phyloP scores from a whole-genome alignment of 2,329 filamentous ascomycete species.

The Diatrype stigma region DNA sequence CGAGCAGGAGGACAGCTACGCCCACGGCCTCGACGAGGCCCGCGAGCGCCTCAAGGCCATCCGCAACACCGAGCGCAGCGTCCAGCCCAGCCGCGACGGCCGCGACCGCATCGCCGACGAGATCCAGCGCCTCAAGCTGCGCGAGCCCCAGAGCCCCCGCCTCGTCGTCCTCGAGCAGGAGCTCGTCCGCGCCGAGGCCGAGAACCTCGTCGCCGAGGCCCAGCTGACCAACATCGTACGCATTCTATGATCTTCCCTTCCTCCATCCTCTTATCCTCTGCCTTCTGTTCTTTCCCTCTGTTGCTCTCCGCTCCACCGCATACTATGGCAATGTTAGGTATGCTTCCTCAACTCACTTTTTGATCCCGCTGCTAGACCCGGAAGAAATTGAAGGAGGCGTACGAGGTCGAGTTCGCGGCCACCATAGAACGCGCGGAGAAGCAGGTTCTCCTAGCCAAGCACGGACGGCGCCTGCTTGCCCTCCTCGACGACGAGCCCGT shows the following conservation, averaged over 20 bases:
- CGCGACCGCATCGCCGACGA: slow-evolving; percentile 88
- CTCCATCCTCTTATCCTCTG: slow-evolving; percentile 4
- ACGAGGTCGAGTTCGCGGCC: slow-evolving; percentile 80
- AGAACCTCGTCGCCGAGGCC: slow-evolving; percentile 92
- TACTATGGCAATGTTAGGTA: too few species aligned
- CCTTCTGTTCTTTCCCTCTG: not conserved
- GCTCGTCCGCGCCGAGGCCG: slow-evolving; percentile 90
- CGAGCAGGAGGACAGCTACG: slow-evolving; percentile 87
- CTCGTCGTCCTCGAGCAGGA: slow-evolving; percentile 90
- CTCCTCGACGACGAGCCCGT: slow-evolving; percentile 87
- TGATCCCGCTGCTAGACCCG: slow-evolving; percentile 59
- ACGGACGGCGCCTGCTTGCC: slow-evolving; percentile 78
- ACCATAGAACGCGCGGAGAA: slow-evolving; percentile 96
- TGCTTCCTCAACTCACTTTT: too few species aligned
- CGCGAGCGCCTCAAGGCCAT: slow-evolving; percentile 82
- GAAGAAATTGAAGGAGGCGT: slow-evolving; percentile 93
- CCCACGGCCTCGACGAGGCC: slow-evolving; percentile 82
- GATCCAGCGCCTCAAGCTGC: slow-evolving; percentile 85
- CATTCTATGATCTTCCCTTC: slow-evolving; percentile 16
- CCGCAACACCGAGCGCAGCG: slow-evolving; percentile 90
- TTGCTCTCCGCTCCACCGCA: too few species aligned
- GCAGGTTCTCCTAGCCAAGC: slow-evolving; percentile 88
- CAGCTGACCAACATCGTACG: slow-evolving; percentile 90
- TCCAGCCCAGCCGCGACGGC: slow-evolving; percentile 85
- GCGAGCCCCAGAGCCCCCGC: slow-evolving; percentile 80